Percentiles rank a stretch among this genome's conserved stretches.
These are phyloP conservation scores for Perilla frutescens DNA, from an alignment of 257 asterid species.

Conservation along the genomic window DNA sequence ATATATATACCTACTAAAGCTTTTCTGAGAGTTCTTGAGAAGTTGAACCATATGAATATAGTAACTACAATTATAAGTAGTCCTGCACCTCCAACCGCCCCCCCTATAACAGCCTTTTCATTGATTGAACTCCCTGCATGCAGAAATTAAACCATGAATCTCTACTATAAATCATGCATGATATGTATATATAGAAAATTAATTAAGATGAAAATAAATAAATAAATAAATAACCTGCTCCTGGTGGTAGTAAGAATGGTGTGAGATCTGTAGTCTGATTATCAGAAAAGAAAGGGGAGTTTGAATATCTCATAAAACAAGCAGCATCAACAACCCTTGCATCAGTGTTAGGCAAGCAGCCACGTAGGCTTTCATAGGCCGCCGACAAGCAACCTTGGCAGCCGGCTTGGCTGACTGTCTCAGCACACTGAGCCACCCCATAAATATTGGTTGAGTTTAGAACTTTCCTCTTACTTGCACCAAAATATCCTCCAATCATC, in stretches of 20 bases:
- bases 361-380: slow-evolving; percentile 51
- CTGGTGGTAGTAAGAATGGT: slow-evolving; percentile 43
- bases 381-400: slow-evolving; percentile 67
- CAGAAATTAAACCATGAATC: not conserved
- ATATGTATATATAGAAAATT: not conserved
- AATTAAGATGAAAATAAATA: no score
- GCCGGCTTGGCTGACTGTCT: slow-evolving; percentile 47
- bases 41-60: slow-evolving; percentile 48
- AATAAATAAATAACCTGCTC: slow-evolving; percentile 1
- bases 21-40: slow-evolving; percentile 49
- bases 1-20: slow-evolving; percentile 51
- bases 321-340: slow-evolving; percentile 74
- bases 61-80: slow-evolving; percentile 52
- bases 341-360: slow-evolving; percentile 57
- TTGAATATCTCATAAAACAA: slow-evolving; percentile 70
- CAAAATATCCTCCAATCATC: slow-evolving; percentile 47
- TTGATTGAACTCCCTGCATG: slow-evolving; percentile 56
- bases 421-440: slow-evolving; percentile 72
- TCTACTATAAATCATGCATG: not conserved
- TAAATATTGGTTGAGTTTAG: slow-evolving; percentile 43
- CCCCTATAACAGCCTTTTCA: slow-evolving; percentile 60
- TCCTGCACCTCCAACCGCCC: slow-evolving; percentile 70
- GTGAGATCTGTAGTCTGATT: slow-evolving; percentile 54
- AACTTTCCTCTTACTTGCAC: slow-evolving; percentile 52
- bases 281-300: slow-evolving; percentile 54